Conservation (phyloP, 768 basidiomycete genomes). For the Scleroderma citrinum region DNA sequence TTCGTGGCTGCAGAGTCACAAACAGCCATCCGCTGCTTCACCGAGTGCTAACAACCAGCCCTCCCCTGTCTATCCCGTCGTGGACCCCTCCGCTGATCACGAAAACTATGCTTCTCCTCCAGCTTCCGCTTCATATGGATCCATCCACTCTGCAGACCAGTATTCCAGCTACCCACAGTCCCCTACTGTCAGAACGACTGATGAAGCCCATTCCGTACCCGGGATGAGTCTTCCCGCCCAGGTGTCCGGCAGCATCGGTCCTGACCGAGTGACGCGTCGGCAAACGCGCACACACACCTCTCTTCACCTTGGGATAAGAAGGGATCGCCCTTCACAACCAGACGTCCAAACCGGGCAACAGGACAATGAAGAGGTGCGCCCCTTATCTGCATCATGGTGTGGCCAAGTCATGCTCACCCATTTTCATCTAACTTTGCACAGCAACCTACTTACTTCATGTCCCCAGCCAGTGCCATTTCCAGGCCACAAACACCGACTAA, state of each 20-base stretch:
- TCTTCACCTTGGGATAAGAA: slow-evolving; percentile 28
- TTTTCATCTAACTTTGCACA: background rate
- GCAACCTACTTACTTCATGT: slow-evolving; percentile 31
- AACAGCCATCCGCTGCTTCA: slow-evolving; percentile 10
- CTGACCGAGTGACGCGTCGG: slow-evolving; percentile 44
- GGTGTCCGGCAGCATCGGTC: slow-evolving; percentile 48
- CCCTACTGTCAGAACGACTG: slow-evolving; percentile 23
- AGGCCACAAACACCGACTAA: slow-evolving; percentile 37
- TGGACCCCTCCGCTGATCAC: slow-evolving; percentile 36
- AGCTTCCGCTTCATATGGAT: slow-evolving; percentile 16
- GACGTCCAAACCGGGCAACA: slow-evolving; percentile 11
- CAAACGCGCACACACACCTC: slow-evolving; percentile 33
- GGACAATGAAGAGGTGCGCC: slow-evolving; percentile 24
- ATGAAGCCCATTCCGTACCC: slow-evolving; percentile 19
- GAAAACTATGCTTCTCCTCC: slow-evolving; percentile 28
- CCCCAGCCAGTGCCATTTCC: slow-evolving; percentile 29
- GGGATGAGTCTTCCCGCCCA: slow-evolving; percentile 31
- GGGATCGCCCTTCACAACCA: slow-evolving; percentile 21
- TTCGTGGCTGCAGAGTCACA: slow-evolving; percentile 20
- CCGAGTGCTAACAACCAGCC: slow-evolving; percentile 15
- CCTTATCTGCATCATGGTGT: background rate
- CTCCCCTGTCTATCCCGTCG: slow-evolving; percentile 33
- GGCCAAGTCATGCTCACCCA: slow-evolving; percentile 7
- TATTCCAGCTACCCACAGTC: slow-evolving; percentile 26
- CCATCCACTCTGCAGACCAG: slow-evolving; percentile 18